Percentiles rank a stretch among this genome's conserved stretches.
Conservation (phyloP, 164 flowering plant genomes). For the Euptelea pleiosperma region DNA sequence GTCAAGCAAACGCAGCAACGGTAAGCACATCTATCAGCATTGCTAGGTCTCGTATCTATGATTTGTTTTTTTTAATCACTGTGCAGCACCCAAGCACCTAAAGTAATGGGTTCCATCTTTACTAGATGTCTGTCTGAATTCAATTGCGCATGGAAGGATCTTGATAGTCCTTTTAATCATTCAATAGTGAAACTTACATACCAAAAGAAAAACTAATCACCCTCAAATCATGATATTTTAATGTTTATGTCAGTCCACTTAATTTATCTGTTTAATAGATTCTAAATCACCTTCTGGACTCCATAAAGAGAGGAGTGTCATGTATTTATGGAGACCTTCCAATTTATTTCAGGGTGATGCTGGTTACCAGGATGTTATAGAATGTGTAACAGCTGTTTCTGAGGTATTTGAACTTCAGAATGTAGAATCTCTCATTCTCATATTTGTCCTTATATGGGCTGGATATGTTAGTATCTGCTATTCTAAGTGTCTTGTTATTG, state of each 20-base stretch:
- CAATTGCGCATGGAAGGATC: too few relatives aligned
- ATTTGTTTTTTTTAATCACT: conserved; percentile 4
- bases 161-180: too few relatives aligned
- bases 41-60: background rate
- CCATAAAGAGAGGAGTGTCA: background rate
- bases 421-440: background rate
- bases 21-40: conserved; percentile 34
- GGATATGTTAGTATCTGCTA: conserved; percentile 8
- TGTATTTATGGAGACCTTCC: conserved; percentile 14
- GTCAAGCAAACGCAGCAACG: conserved; percentile 99
- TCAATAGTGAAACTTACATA: too few relatives aligned
- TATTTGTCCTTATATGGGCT: conserved; percentile 1
- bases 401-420: conserved; percentile 38
- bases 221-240: too few relatives aligned
- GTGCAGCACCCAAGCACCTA: background rate
- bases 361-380: conserved; percentile 87
- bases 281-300: background rate
- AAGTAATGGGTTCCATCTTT: background rate
- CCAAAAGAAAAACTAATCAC: too few relatives aligned
- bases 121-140: too few relatives aligned
- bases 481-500: conserved; percentile 17
- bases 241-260: too few relatives aligned
- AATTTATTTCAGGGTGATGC: conserved; percentile 76
- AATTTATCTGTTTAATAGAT: too few relatives aligned
- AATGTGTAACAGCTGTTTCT: conserved; percentile 65